Evolutionary conservation across 164 flowering plant species (phyloP), one percentile per base, ranked within the genome.

Genomic region (Houttuynia cordata): DNA sequence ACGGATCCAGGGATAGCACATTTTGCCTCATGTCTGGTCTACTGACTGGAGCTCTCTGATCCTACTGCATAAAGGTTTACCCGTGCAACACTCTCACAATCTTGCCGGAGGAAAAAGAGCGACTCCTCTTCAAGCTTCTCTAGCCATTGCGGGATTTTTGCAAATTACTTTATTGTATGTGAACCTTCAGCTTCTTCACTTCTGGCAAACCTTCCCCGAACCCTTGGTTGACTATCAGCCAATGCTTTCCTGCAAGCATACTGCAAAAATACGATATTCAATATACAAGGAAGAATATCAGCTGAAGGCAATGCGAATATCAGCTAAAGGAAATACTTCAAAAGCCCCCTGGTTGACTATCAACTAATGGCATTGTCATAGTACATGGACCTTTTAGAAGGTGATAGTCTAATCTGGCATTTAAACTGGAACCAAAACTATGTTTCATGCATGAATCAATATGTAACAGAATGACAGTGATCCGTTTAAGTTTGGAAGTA

Each of bases 241-340:
- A 93, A 74, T 51, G 97, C 99, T 74, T 94, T 94, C 84, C 99
- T 84, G 78, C 99, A 94, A 50, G 99, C 99, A 80, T 94, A 94
- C 99, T 94, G 87, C 41, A 73, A 70, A n/a, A 51, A 55, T n/a
- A 24, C 10, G 19, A 54, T 23, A 21, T 15, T 23, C 34, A 23
- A 17, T 8, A 0, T 10, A 12, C 30, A 24, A 12, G 14, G 49
- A 10, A 12, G 49, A 45, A 45, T 17, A 45, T 4, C 2, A 17
- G 17, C 49, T 3, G 13, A 45, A 12, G 49, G 49, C 49, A 12
- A 45, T 17, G 2, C 3, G 17, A 41, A 41, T 13, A 2, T 8
- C 8, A 41, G 45, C 45, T 1, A 41, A 41, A 13, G 13, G 8
- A 13, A 9, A 41, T 41, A 13, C 45, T 0, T 13, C 45, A 41